Base-by-base conservation (phyloP, 805 yeast genomes). In the Ogataea pignaliae region DNA sequence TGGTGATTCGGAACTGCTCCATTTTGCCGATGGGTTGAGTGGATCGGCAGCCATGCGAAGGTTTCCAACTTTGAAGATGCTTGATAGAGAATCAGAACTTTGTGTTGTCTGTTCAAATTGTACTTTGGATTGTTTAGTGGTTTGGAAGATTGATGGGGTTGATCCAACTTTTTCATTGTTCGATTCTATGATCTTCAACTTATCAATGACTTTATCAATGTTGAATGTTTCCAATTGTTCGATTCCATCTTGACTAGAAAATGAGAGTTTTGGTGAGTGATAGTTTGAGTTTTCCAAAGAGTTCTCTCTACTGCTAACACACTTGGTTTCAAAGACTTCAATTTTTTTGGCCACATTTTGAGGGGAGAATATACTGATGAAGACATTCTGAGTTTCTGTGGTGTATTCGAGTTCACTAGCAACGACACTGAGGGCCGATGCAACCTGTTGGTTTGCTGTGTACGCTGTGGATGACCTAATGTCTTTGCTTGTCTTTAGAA, bases 331-430 rank as follows among this genome's bases (percentile, higher is more conserved):
- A 37, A 49, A 61, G 4, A 58, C 46, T 40, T 52, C 60, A 12
- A 52, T 48, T 11, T 47, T 40, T 28, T 40, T 47, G 14, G 48
- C 51, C 7, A 47, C 50, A 30, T 48, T 53, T 42, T 61, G 64
- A 12, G 65, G 64, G 1, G 64, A 60, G 37, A 46, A 61, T 4
- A 61, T 34, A 15, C 58, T 47, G 7, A 61, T 46, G 30, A 44
- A 54, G 3, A 60, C 29, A 21, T 41, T 43, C 10, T 44, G 30
- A 13, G 44, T 32, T 6, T 28, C 26, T 10, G 37, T 12, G 13
- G 38, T 39, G 15, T 41, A 41, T 21, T 11, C n/a, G 10, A 10
- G n/a, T 31, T 28, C 18, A 42, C 41, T 29, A 28, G 37, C 29
- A 15, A 37, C 17, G 18, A 21, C 21, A 18, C 34, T 43, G 9